These are phyloP conservation scores for Neurospora sp. DNA, from an alignment of 495 filamentous ascomycete species.

Conservation along the genomic window DNA sequence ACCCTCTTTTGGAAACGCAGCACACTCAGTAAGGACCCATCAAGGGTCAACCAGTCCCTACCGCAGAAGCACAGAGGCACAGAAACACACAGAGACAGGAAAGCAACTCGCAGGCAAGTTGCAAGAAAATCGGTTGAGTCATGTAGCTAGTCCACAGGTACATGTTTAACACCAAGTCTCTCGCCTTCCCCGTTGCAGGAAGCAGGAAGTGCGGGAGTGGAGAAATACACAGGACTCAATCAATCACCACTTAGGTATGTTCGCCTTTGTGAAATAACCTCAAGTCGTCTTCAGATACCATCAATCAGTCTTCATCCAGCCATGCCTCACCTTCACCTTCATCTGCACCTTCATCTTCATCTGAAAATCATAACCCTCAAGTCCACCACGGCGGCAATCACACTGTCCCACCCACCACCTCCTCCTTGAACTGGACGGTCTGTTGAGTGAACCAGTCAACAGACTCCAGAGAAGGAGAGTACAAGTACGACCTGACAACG, in stretches of 20 bases:
- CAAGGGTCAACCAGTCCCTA: not conserved
- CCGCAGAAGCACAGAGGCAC: not conserved
- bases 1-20: not conserved
- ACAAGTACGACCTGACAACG: not conserved
- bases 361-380: not conserved
- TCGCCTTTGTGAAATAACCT: not conserved
- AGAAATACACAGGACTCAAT: not conserved
- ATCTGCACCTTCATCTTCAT: not conserved
- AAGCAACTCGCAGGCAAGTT: not conserved
- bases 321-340: not conserved
- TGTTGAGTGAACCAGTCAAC: not conserved
- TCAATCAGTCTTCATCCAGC: not conserved
- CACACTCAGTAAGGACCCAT: not conserved
- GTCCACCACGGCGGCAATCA: not conserved
- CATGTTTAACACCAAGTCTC: not conserved
- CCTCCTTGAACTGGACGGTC: not conserved
- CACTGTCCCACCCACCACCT: not conserved
- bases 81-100: not conserved
- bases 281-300: not conserved
- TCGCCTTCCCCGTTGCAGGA: not conserved
- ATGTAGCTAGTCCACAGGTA: not conserved
- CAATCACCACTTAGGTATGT: not conserved
- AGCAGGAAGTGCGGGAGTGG: not conserved
- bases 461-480: not conserved
- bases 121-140: not conserved